A percentile compares a stretch with the other conserved stretches of the same genome.
These are phyloP conservation scores for Metschnikowia lochheadii DNA, from an alignment of 805 yeast genomes.

Conservation along the genomic window DNA sequence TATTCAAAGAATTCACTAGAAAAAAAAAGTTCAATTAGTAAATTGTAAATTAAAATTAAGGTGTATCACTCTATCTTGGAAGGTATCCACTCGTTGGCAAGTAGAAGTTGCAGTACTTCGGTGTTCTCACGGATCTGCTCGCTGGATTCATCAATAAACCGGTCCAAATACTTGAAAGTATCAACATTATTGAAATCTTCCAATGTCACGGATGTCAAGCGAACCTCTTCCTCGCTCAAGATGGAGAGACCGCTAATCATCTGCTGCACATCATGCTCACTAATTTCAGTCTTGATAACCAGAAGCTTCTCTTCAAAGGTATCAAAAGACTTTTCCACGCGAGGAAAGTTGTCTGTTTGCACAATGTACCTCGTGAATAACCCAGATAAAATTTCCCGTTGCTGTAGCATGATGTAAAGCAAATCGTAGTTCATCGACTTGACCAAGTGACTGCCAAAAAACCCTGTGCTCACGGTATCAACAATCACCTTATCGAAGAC, in stretches of 20 bases:
- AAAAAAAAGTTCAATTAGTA: too few relatives aligned
- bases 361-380: constrained; percentile 16
- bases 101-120: background rate
- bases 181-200: constrained; percentile 18
- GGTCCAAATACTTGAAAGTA: constrained; percentile 18
- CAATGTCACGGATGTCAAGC: constrained; percentile 5
- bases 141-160: background rate
- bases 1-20: background rate
- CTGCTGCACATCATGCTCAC: constrained; percentile 9
- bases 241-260: constrained; percentile 11
- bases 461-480: constrained; percentile 9
- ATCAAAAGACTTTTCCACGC: constrained; percentile 13
- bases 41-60: too few relatives aligned
- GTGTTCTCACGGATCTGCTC: background rate
- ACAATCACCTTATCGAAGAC: constrained; percentile 20
- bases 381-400: constrained; percentile 19
- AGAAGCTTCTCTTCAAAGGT: constrained; percentile 18
- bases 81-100: background rate
- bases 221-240: constrained; percentile 5
- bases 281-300: constrained; percentile 16
- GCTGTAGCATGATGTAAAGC: constrained; percentile 26
- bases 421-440: constrained; percentile 29
- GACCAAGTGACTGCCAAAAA: constrained; percentile 19
- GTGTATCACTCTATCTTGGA: background rate
- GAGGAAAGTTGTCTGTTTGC: constrained; percentile 10